Evolutionary conservation across 805 yeast genomes (phyloP), one percentile per base, ranked within the genome.

Genomic region (Yarrowia sp.): DNA sequence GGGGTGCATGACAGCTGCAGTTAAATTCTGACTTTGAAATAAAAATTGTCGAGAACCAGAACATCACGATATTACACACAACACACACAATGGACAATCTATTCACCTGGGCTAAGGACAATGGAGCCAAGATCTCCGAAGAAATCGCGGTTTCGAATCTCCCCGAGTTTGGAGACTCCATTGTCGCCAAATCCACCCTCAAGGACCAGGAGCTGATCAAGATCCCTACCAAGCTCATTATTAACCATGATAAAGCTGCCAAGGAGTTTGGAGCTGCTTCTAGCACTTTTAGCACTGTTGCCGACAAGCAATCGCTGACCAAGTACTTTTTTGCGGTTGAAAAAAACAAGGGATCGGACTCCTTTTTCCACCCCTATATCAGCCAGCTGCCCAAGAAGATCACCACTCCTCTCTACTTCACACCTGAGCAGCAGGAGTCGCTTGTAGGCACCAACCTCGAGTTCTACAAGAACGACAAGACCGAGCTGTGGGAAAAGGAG

Each of bases 371-470:
- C 2, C 84, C 87, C 2, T 88, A 87, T 71, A 74, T 88, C 46
- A 78, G 82, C 49, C 74, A 79, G 14, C 75, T 88, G 19, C 89
- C 91, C 1, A 43, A 82, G 1, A 73, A 77, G 5, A 78, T 83
- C 11, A 82, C 82, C n/a, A 81, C 87, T 11, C 97, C 97, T 1
- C 84, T 85, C 67, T 86, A 85, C 72, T 92, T 67, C 59, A 79
- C 79, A 41, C 74, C 81, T 0, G 79, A 78, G 2, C 90, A 89
- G 52, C 80, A 85, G 67, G 75, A 78, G 5, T 74, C 82, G 42
- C 75, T 92, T 11, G 79, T 82, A 52, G 93, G 93, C 0, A 89
- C 97, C 0, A 93, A 92, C 75, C 81, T 91, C 35, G 84, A 83
- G n/a, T 79, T 83, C 52, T 82, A 88, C 1, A 75, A 89, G 42